These are phyloP conservation scores for Podila minutissima DNA, from an alignment of 192 early-diverging fungal genomes.

Conservation along the genomic window DNA sequence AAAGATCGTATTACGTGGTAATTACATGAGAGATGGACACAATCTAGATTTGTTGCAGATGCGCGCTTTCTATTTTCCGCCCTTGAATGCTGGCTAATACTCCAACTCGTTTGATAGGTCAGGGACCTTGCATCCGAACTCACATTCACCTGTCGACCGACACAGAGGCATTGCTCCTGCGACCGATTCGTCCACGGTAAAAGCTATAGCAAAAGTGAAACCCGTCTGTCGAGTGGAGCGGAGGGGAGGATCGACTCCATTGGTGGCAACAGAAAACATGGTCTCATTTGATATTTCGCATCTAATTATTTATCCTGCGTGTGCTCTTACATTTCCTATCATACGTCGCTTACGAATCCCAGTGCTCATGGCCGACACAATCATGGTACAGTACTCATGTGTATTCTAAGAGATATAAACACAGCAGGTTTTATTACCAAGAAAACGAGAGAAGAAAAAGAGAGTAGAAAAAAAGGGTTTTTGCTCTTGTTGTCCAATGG, in stretches of 20 bases:
- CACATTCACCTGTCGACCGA: slow-evolving; percentile 19
- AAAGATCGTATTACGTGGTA: slow-evolving; percentile 26
- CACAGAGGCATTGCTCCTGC: slow-evolving; percentile 26
- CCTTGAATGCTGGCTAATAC: not conserved
- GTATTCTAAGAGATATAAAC: no score
- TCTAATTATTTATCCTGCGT: not conserved
- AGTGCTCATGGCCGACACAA: slow-evolving; percentile 29
- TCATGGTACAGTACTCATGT: slow-evolving; percentile 12
- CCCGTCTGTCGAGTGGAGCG: no score
- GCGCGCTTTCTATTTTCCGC: not conserved
- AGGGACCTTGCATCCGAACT: slow-evolving; percentile 19
- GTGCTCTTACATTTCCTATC: no score
- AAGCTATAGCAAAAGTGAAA: no score
- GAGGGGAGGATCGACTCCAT: not conserved
- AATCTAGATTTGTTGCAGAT: not conserved
- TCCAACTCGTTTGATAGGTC: slow-evolving; percentile 16
- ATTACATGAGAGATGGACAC: not conserved
- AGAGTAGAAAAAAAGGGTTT: no score
- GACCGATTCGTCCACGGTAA: slow-evolving; percentile 38
- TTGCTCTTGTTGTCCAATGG: not conserved
- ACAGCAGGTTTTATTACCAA: no score
- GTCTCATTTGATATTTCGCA: not conserved
- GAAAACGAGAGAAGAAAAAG: no score
- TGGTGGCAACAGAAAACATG: not conserved
- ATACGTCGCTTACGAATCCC: no score